Evolutionary conservation across 352 stramenopile genomes (phyloP), one percentile per base, ranked within the genome.

Genomic region (Phytophthora melonis): DNA sequence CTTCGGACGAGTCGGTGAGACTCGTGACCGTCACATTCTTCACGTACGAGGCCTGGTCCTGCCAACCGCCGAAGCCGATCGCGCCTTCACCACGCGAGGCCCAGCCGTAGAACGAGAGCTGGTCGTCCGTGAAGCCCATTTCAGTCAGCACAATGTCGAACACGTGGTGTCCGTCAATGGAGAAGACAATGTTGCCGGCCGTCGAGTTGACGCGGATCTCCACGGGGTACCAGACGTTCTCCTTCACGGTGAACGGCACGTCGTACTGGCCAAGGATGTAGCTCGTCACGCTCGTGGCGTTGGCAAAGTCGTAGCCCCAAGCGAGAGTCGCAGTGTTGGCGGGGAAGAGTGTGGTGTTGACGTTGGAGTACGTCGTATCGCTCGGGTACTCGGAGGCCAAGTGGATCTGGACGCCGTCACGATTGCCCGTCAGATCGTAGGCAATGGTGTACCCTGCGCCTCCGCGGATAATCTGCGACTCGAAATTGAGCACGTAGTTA

Each of bases 231-330:
- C 87, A 84, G 27, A 78, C 88, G 50, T 79, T 78, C 61, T 94
- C 90, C 82, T 92, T 92, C 58, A 94, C 91, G 19, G 74, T 85
- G 58, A 93, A 86, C 36, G 85, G 87, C 70, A 91, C 74, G 18
- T 70, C 30, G 57, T 78, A 80, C 45, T 80, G 64, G 9, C 74
- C 74, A 25, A 77, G 27, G 11, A 80, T 72, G 69, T 80, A 80
- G 30, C 68, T 77, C 5, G 60, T 72, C 50, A 76, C 59, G 41
- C 65, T 80, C 23, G 74, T 80, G 49, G 72, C 56, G 25, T 80
- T 80, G 16, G 68, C 65, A 64, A 78, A 80, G 30, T 80, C 74
- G 23, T 75, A 78, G 32, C 69, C 69, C 36, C 69, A 80, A 3
- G 60, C 69, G 14, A 80, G 65, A 5, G 72, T 75, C 23, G 64